Percentiles rank a stretch among this genome's conserved stretches.
Evolutionary conservation across 768 basidiomycete genomes (phyloP).

Genomic region (Tulasnella calospora): DNA sequence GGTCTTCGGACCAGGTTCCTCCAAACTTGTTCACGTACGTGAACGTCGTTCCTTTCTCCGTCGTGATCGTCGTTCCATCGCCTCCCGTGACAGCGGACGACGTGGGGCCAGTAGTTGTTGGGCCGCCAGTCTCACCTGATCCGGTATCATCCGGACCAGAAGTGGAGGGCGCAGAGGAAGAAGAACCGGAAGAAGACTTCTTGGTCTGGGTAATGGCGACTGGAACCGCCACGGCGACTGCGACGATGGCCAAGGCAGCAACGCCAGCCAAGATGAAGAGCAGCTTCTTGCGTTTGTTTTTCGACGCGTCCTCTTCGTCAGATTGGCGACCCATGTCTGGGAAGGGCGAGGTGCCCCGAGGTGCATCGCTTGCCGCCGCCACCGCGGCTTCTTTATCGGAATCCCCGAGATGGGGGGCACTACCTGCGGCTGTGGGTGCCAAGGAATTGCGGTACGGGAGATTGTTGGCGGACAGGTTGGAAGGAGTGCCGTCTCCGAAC

Average conservation of each 20-base stretch:
- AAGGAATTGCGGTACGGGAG: background rate
- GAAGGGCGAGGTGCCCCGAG: background rate
- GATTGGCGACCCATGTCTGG: background rate
- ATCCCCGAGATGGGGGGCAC: background rate
- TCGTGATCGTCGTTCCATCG: constrained; percentile 68
- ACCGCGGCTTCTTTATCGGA: constrained; percentile 1
- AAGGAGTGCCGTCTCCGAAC: background rate
- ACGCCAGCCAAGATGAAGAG: background rate
- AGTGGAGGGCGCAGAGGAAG: constrained; percentile 25
- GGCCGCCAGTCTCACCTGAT: constrained; percentile 20
- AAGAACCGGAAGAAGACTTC: constrained; percentile 29
- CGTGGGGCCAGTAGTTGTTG: constrained; percentile 29
- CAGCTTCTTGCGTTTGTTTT: background rate
- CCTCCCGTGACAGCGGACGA: constrained; percentile 48
- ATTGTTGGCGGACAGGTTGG: background rate
- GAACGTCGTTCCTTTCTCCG: constrained; percentile 79
- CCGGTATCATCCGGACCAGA: constrained; percentile 29
- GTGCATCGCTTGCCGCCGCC: background rate
- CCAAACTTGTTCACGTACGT: constrained; percentile 78
- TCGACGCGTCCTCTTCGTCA: background rate
- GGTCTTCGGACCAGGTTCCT: constrained; percentile 84
- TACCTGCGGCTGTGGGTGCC: background rate
- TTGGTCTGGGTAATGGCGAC: constrained; percentile 61
- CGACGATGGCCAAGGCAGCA: constrained; percentile 38
- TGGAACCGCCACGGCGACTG: constrained; percentile 58